Base-by-base conservation (phyloP, 2,329 filamentous ascomycete genomes). In the Monosporascus sp. region DNA sequence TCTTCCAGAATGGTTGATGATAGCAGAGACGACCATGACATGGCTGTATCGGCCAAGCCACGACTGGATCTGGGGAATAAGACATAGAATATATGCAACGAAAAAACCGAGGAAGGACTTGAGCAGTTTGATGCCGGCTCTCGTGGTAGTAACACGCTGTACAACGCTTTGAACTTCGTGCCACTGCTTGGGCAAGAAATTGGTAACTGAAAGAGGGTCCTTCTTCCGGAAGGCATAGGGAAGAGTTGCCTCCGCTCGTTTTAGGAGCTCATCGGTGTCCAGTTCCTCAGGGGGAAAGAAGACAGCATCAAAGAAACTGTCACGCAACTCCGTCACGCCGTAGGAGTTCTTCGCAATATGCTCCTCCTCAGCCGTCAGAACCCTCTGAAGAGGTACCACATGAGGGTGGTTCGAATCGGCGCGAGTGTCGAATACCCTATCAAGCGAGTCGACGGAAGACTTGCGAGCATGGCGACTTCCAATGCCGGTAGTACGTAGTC, bases 21-120 rank as follows among this genome's bases (percentile, higher is more conserved):
- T 74, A n/a, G 77, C 70, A 2, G 81, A 83, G 48, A 85, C 65
- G 4, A 73, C 75, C 71, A 82, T 77, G 54, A 84, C 74, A 58
- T 82, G 83, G 57, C 72, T 72, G 58, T 82, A 79, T 17, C 67
- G 71, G 2, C 81, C 81, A 4, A 84, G 69, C 73, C 75, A 80
- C n/a, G 64, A 53, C n/a, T 71, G 70, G 5, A 77, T 70, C 3
- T 60, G 60, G 1, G 78, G 78, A 5, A 82, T 63, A 2, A 84
- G 74, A 57, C 81, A 84, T 18, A 83, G 62, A 2, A 79, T 64
- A 60, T 83, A 84, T 3, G 80, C 75, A 47, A 77, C 68, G 57
- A 81, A 80, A 63, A 80, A 82, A n/a, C 73, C 79, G n/a, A 77
- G 60, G 57, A 80, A 83, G 0, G 78, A 74, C 57, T 81, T 82